Base-by-base conservation (phyloP, 371 early-diverging fungal species). In the Sporodiniella umbellata region DNA sequence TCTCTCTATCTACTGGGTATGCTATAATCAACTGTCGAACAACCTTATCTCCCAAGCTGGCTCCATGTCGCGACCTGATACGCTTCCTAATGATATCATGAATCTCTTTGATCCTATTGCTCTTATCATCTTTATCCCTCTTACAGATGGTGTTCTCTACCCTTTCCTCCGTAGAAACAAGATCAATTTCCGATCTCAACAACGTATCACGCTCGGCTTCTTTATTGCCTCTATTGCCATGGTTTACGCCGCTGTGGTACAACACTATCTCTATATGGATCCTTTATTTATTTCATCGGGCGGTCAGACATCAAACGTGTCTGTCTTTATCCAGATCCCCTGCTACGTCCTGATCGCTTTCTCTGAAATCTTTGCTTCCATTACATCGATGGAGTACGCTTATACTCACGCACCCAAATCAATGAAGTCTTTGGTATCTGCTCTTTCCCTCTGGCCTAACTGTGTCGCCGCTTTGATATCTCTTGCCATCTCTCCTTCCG, bases 1-100 rank as follows among this genome's bases (percentile, higher is more conserved):
- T 48, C 81, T 76, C 33, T 83, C 86, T 6, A 58, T 89, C 24
- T 89, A 83, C 67, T 89, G 90, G 90, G 80, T 84, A n/a, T 72
- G 80, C 48, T 88, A 87, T 63, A 74, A 72, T 51, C 81, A 89
- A 56, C 79, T 88, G 61, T 67, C 64, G 49, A 85, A 83, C 69
- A 87, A 86, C 64, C 66, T 89, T 49, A 57, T 88, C 19, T 82
- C 80, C 53, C 86, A 85, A 71, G 85, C 82, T 40, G 75, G 75
- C 42, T 65, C 68, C 50, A 85, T 89, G 86, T 43, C 45, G 48
- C 70, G 75, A 7, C 78, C 79, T n/a, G 33, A 42, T 33, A 77
- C 81, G 65, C 57, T 86, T 8, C 76, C 70, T 2, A 70, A 66
- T 22, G 62, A 70, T 56, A 77, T 66, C 66, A 81, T 64, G 84